Conservation (phyloP, 495 filamentous ascomycete genomes). For the Letharia columbiana region DNA sequence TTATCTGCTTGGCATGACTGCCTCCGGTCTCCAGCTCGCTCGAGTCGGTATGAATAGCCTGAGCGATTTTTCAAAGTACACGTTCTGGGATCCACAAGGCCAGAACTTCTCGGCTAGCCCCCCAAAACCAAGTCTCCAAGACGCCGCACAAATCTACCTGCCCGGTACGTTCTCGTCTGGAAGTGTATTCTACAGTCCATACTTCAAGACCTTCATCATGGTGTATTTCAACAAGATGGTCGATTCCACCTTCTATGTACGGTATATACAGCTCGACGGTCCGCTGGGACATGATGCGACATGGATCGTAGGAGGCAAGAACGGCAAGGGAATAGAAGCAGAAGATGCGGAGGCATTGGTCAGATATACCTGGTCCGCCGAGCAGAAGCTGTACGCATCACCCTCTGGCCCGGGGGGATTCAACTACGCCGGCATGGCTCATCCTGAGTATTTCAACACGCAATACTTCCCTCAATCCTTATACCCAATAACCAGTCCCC, state of each 20-base stretch:
- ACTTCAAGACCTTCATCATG: conserved; percentile 30
- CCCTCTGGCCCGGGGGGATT: conserved; percentile 26
- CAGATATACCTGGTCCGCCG: conserved; percentile 27
- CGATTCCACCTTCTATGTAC: conserved; percentile 29
- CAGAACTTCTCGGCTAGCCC: conserved; percentile 20
- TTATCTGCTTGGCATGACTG: conserved; percentile 24
- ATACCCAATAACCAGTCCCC: conserved; percentile 18
- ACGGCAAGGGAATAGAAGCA: conserved; percentile 23
- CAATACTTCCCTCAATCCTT: conserved; percentile 26
- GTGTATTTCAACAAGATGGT: conserved; percentile 30
- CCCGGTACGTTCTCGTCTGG: conserved; percentile 29
- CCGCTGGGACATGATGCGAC: conserved; percentile 18
- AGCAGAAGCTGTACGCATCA: conserved; percentile 28
- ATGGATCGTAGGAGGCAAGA: conserved; percentile 24
- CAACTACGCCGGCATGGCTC: conserved; percentile 29
- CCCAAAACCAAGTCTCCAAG: conserved; percentile 16
- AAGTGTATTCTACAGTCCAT: conserved; percentile 31
- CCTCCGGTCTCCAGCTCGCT: conserved; percentile 24
- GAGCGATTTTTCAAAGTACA: conserved; percentile 19
- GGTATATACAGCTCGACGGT: conserved; percentile 25
- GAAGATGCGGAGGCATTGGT: conserved; percentile 29
- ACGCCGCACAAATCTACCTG: conserved; percentile 23
- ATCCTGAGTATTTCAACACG: conserved; percentile 27
- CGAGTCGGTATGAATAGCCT: conserved; percentile 24
- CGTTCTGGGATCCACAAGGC: conserved; percentile 21